A percentile compares a stretch with the other conserved stretches of the same genome.
Conservation (phyloP, 139 green algal genomes). For the Diplosphaera chodatii region DNA sequence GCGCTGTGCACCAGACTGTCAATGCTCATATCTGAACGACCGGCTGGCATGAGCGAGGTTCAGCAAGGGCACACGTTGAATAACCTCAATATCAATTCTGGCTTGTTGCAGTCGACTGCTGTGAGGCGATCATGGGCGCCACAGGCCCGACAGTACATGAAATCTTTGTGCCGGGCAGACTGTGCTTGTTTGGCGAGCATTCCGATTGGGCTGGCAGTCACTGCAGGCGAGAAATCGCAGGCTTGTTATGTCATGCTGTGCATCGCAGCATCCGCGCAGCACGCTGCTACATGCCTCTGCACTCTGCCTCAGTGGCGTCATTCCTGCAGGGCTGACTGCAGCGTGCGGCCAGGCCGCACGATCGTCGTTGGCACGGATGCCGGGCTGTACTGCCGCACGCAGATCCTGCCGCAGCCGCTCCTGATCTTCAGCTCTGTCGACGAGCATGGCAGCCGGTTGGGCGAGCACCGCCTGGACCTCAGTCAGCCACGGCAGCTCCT, state of each 20-base stretch:
- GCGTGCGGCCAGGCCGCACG: slow-evolving; percentile 30
- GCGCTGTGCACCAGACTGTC: too few species aligned
- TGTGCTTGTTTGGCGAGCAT: slow-evolving; percentile 74
- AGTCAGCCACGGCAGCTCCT: background rate
- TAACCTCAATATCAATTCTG: too few species aligned
- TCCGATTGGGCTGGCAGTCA: slow-evolving; percentile 38
- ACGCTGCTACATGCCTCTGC: too few species aligned
- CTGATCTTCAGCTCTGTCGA: slow-evolving; percentile 23
- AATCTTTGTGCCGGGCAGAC: slow-evolving; percentile 56
- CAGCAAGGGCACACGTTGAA: too few species aligned
- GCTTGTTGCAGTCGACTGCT: too few species aligned
- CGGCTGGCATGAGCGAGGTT: too few species aligned
- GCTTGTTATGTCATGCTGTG: too few species aligned
- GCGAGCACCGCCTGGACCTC: slow-evolving; percentile 9
- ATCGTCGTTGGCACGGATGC: slow-evolving; percentile 61
- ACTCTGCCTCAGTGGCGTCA: too few species aligned
- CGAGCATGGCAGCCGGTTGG: slow-evolving; percentile 12
- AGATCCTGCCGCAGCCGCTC: slow-evolving; percentile 2
- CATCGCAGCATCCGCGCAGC: too few species aligned
- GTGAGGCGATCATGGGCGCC: too few species aligned
- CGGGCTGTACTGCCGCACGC: slow-evolving; percentile 32
- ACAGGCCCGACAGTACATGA: slow-evolving; percentile 7
- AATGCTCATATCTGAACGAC: too few species aligned
- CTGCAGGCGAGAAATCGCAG: too few species aligned
- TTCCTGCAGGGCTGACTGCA: slow-evolving; percentile 13